These are phyloP conservation scores for Aspergillus niger DNA, from an alignment of 2,329 filamentous ascomycete genomes.

Conservation along the genomic window DNA sequence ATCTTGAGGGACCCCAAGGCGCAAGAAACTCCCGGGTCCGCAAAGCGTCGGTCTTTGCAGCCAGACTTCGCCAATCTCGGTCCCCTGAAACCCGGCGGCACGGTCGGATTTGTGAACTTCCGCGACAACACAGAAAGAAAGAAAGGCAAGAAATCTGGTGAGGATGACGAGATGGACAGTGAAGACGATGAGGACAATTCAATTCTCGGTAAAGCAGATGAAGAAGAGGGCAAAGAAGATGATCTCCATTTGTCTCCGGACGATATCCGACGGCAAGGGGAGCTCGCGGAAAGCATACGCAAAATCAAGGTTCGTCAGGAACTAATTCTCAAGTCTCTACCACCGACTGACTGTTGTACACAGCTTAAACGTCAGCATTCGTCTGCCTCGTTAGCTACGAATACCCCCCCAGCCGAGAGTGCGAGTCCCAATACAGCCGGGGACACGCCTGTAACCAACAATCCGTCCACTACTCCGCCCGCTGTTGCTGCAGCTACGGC, in stretches of 20 bases:
- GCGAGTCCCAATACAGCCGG: constrained; percentile 42
- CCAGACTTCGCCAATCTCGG: constrained; percentile 83
- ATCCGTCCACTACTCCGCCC: constrained; percentile 41
- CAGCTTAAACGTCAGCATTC: constrained; percentile 69
- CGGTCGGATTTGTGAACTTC: constrained; percentile 87
- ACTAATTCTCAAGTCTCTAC: neutral
- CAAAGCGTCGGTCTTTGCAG: constrained; percentile 79
- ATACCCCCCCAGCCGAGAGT: constrained; percentile 31
- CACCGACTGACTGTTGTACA: constrained; percentile 15
- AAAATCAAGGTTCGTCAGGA: constrained; percentile 62
- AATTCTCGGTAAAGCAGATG: constrained; percentile 65
- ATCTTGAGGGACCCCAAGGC: constrained; percentile 72
- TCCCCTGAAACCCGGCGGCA: constrained; percentile 81
- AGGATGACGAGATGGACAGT: constrained; percentile 70
- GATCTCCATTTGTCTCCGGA: constrained; percentile 59
- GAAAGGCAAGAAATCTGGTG: constrained; percentile 57
- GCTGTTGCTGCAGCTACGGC: constrained; percentile 22
- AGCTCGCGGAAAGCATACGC: constrained; percentile 64
- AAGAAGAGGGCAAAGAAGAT: constrained; percentile 54
- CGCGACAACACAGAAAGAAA: constrained; percentile 68
- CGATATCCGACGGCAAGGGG: constrained; percentile 61
- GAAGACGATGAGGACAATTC: constrained; percentile 70
- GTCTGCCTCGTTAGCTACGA: constrained; percentile 54
- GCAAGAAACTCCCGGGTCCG: constrained; percentile 57
- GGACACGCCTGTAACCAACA: constrained; percentile 36